A percentile compares a stretch with the other conserved stretches of the same genome.
Evolutionary conservation across 2,329 filamentous ascomycete species (phyloP).

Genomic region (Sodiomyces alkalinus): DNA sequence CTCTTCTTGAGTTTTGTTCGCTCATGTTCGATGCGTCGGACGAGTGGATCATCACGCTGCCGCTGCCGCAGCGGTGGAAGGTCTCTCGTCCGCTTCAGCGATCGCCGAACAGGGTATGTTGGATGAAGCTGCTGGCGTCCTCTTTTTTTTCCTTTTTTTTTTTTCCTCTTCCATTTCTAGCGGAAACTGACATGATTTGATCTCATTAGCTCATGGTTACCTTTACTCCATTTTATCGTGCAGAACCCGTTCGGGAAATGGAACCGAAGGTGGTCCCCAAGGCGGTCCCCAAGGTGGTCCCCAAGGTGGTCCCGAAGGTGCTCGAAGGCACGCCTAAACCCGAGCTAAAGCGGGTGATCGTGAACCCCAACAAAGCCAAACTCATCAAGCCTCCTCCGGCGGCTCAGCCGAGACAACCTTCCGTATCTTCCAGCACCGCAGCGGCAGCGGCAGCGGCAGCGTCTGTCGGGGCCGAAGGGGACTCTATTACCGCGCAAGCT

Average conservation of each 20-base stretch:
- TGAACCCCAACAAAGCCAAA: constrained; percentile 19
- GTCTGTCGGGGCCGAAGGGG: too few species aligned
- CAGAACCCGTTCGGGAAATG: constrained; percentile 7
- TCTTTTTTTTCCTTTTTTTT: too few species aligned
- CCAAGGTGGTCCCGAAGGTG: constrained; percentile 12
- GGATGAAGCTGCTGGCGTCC: too few species aligned
- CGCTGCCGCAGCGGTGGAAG: constrained; percentile 25
- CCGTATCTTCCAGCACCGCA: too few species aligned
- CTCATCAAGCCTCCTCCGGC: constrained; percentile 13
- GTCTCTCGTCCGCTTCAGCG: constrained; percentile 19
- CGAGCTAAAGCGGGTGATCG: constrained; percentile 14
- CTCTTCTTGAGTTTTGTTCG: constrained; percentile 25
- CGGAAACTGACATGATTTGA: background rate
- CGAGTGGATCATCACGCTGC: constrained; percentile 24
- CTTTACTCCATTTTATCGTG: constrained; percentile 24
- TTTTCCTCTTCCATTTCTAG: background rate
- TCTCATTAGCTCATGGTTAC: constrained; percentile 17
- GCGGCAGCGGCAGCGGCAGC: too few species aligned
- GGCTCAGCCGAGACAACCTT: background rate
- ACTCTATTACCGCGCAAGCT: constrained; percentile 7
- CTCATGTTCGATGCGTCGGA: constrained; percentile 31
- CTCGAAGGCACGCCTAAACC: constrained; percentile 1
- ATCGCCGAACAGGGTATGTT: constrained; percentile 21
- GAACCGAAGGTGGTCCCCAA: constrained; percentile 8
- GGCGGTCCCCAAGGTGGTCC: constrained; percentile 9